phyloP scores from a whole-genome alignment of 75 land plant species.

The Chamaecyparis obtusa region DNA sequence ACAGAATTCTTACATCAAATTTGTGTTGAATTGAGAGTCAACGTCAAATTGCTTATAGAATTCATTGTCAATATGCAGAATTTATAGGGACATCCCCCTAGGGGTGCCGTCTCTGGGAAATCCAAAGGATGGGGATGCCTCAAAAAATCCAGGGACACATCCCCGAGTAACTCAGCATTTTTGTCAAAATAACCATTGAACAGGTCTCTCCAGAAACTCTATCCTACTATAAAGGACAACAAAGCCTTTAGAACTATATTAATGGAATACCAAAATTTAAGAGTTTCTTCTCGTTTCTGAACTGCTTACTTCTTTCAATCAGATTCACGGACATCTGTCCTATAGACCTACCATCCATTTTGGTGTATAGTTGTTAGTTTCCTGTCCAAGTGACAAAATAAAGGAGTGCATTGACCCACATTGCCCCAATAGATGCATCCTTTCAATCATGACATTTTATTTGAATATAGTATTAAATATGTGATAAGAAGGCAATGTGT shows the following conservation, averaged over 20 bases:
- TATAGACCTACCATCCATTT: neutral
- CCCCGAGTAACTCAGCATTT: neutral
- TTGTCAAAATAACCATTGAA: neutral
- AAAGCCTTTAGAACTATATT: neutral
- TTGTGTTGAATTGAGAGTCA: too few relatives aligned
- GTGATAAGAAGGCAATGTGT: neutral
- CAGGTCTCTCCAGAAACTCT: neutral
- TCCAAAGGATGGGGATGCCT: too few relatives aligned
- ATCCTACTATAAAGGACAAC: neutral
- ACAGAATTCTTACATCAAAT: too few relatives aligned
- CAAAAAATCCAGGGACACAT: too few relatives aligned
- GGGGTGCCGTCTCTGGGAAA: too few relatives aligned
- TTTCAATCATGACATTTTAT: neutral
- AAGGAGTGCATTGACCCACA: neutral
- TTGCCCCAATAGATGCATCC: neutral
- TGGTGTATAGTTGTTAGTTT: neutral
- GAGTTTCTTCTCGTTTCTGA: neutral
- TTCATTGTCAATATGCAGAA: too few relatives aligned
- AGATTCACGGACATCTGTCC: neutral
- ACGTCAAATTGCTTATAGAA: too few relatives aligned
- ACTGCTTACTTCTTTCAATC: neutral
- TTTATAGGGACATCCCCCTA: too few relatives aligned
- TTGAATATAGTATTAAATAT: neutral
- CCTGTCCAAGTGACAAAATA: neutral
- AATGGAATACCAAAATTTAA: neutral